Evolutionary conservation across 2,329 filamentous ascomycete species (phyloP), one percentile per base, ranked within the genome.

Genomic region (Xylariaceae sp.): DNA sequence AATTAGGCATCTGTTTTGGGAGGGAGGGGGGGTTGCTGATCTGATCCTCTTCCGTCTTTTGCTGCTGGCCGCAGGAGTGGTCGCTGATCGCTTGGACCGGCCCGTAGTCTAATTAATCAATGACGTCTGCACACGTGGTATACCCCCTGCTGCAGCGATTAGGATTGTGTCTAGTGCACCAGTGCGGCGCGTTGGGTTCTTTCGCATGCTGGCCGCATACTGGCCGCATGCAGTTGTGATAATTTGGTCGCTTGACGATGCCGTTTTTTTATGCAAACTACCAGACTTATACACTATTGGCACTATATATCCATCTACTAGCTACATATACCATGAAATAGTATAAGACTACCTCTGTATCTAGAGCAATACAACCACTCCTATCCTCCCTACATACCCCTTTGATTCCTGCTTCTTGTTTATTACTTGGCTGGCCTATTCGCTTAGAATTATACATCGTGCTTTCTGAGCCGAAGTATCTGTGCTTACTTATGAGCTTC

Each of bases 121-220:
- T n/a, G n/a, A n/a, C n/a, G 24, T 17, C 53, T 26, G 53, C 53
- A 52, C 53, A 56, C 53, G 53, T 56, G 53, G 46, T 45, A 17
- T 11, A 11, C 26, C 46, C 46, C 46, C 46, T 44, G 48, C 37
- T 29, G n/a, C 45, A 19, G 44, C 52, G 36, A 43, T 53, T 37
- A 45, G 37, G 31, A 39, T 43, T 21, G 17, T 41, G 28, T 6
- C 19, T 21, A 11, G 23, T 5, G 12, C 11, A 14, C 21, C 23
- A 29, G 14, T 34, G 26, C 36, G 33, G 24, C 49, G 8, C n/a
- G 11, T n/a, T n/a, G 24, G 37, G 4, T n/a, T 16, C 39, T 26
- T 33, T 50, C 36, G 47, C 46, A 39, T 45, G 39, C n/a, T n/a
- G n/a, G n/a, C n/a, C n/a, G n/a, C n/a, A n/a, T n/a, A 39, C 46